phyloP scores from a whole-genome alignment of 2,329 filamentous ascomycete species.

The Botrytis byssoidea region DNA sequence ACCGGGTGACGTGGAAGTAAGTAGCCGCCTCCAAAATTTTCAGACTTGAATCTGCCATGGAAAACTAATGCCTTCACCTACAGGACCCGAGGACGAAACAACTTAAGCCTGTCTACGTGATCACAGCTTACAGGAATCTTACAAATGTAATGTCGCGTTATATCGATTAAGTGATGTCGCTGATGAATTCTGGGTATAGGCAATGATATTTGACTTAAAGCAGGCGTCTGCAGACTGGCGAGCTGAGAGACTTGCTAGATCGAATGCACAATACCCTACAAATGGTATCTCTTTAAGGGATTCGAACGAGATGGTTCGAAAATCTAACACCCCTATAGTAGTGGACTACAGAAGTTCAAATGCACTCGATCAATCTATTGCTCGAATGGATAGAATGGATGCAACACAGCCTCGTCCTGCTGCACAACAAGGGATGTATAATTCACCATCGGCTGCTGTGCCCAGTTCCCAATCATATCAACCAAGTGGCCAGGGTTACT shows the following conservation, averaged over 20 bases:
- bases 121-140: constrained; percentile 75
- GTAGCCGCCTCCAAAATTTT: constrained; percentile 38
- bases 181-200: constrained; percentile 40
- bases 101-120: constrained; percentile 69
- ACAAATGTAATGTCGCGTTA: constrained; percentile 59
- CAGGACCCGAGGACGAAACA: constrained; percentile 57
- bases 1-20: constrained; percentile 71
- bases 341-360: constrained; percentile 38
- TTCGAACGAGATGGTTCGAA: constrained; percentile 37
- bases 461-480: constrained; percentile 20
- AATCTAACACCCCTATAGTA: constrained; percentile 41
- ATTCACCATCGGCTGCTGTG: constrained; percentile 25
- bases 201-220: constrained; percentile 55
- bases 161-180: constrained; percentile 22
- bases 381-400: constrained; percentile 41
- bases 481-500: constrained; percentile 25
- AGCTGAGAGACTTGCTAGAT: constrained; percentile 35
- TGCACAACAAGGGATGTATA: constrained; percentile 29
- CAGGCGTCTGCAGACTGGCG: constrained; percentile 53
- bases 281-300: constrained; percentile 40
- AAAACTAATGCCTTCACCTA: constrained; percentile 20
- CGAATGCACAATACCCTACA: constrained; percentile 34
- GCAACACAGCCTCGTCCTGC: constrained; percentile 33
- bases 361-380: constrained; percentile 39
- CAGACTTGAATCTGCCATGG: neutral